Evolutionary conservation across 768 basidiomycete genomes (phyloP).

Genomic region (Crassisporium funariophilum): DNA sequence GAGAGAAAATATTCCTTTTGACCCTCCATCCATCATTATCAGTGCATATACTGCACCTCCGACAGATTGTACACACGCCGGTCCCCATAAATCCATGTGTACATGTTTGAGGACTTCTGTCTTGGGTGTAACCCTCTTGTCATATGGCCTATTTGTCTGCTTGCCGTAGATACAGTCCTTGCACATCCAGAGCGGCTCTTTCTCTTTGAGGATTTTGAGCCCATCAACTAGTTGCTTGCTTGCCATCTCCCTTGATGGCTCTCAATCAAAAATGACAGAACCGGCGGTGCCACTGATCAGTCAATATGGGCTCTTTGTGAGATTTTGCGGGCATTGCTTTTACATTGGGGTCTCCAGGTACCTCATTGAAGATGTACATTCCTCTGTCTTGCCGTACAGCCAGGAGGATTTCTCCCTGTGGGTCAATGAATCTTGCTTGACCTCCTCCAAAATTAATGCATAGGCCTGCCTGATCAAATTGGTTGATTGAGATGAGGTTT

Average conservation of each 20-base stretch:
- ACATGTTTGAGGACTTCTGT: not conserved
- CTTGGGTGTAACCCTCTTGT: not conserved
- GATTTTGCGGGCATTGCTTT: not conserved
- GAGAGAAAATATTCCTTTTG: constrained; percentile 19
- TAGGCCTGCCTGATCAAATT: not conserved
- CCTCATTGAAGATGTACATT: not conserved
- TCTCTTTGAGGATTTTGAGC: not conserved
- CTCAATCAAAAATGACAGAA: not conserved
- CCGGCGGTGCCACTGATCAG: not conserved
- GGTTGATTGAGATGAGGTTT: constrained; percentile 10
- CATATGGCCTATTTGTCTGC: constrained; percentile 16
- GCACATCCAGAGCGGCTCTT: not conserved
- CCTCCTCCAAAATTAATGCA: not conserved
- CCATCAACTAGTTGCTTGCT: not conserved
- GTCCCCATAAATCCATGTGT: constrained; percentile 1
- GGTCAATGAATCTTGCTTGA: not conserved
- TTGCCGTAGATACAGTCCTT: constrained; percentile 20
- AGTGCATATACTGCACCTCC: not conserved
- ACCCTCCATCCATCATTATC: not conserved
- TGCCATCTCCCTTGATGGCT: not conserved
- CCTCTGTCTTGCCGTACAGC: not conserved
- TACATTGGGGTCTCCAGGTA: not conserved
- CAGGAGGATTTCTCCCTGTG: not conserved
- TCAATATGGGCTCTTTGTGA: not conserved
- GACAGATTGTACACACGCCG: not conserved